phyloP scores from a whole-genome alignment of 192 early-diverging fungal species.

The Mortierella hygrophila region DNA sequence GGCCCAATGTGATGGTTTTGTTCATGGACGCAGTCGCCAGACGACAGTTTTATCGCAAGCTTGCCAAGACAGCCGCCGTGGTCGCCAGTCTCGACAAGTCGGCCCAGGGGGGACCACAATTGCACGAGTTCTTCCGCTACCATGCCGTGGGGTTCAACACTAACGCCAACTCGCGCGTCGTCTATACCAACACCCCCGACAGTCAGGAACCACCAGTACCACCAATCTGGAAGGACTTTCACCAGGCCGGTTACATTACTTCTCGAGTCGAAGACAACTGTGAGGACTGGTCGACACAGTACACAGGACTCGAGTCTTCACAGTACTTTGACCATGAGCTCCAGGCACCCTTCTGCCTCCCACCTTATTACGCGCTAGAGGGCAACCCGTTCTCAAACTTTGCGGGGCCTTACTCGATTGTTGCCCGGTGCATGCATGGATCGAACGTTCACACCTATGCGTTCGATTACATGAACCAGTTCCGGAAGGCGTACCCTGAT shows the following conservation, averaged over 20 bases:
- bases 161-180: constrained; percentile 61
- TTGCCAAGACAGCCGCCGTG: constrained; percentile 58
- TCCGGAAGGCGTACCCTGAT: constrained; percentile 46
- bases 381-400: constrained; percentile 69
- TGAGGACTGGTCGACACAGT: constrained; percentile 66
- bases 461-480: constrained; percentile 57
- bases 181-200: constrained; percentile 56
- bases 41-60: constrained; percentile 66
- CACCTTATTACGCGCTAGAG: constrained; percentile 60
- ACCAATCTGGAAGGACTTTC: constrained; percentile 70
- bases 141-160: constrained; percentile 67
- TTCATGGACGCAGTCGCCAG: constrained; percentile 67
- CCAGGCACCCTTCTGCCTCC: constrained; percentile 66
- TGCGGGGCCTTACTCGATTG: constrained; percentile 57
- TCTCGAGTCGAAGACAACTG: constrained; percentile 64
- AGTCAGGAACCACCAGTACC: constrained; percentile 12
- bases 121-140: constrained; percentile 67
- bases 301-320: constrained; percentile 39
- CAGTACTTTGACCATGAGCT: constrained; percentile 68
- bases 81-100: constrained; percentile 53
- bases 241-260: constrained; percentile 67
- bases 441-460: constrained; percentile 57
- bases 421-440: constrained; percentile 53
- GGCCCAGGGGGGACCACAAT: constrained; percentile 16
- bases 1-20: constrained; percentile 65